Evolutionary conservation across 1,284 basidiomycete genomes (phyloP).

Genomic region (Rhodotorula sp.): DNA sequence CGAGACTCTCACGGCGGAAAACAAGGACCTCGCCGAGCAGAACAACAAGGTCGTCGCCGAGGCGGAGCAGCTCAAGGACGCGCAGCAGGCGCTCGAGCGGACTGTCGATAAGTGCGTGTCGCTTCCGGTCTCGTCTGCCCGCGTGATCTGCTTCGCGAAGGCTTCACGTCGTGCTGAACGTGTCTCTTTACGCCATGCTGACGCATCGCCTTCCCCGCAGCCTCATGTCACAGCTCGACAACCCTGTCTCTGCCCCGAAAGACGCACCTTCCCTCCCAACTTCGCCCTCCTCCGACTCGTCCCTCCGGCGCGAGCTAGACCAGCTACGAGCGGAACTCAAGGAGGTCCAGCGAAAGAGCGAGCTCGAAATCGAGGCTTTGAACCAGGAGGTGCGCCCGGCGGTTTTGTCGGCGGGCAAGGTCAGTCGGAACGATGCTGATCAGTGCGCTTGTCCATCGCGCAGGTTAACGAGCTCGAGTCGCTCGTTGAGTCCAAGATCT

Average conservation of each 20-base stretch:
- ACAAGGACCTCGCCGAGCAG: slow-evolving; percentile 57
- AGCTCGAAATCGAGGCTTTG: slow-evolving; percentile 41
- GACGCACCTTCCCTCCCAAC: background rate
- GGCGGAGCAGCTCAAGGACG: slow-evolving; percentile 62
- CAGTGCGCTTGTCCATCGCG: no score
- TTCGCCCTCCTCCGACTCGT: slow-evolving; percentile 30
- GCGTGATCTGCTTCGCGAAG: no score
- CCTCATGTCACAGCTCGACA: slow-evolving; percentile 36
- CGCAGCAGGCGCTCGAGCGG: slow-evolving; percentile 65
- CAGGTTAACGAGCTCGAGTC: slow-evolving; percentile 82
- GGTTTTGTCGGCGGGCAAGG: no score
- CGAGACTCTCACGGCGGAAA: slow-evolving; percentile 81
- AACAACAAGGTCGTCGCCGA: slow-evolving; percentile 46
- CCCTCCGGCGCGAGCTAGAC: slow-evolving; percentile 38
- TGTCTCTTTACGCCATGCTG: slow-evolving; percentile 44
- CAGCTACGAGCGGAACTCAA: slow-evolving; percentile 41
- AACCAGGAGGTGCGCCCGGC: slow-evolving; percentile 38
- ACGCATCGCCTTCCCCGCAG: slow-evolving; percentile 34
- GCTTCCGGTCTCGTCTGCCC: background rate
- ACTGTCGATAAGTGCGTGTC: slow-evolving; percentile 62
- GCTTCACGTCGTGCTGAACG: no score
- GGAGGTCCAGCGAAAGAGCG: slow-evolving; percentile 44
- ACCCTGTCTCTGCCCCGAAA: background rate
- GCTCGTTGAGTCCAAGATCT: slow-evolving; percentile 89
- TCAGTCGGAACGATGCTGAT: no score